These are phyloP conservation scores for Pinus tabuliformis DNA, from an alignment of 75 land plant genomes.

Conservation along the genomic window DNA sequence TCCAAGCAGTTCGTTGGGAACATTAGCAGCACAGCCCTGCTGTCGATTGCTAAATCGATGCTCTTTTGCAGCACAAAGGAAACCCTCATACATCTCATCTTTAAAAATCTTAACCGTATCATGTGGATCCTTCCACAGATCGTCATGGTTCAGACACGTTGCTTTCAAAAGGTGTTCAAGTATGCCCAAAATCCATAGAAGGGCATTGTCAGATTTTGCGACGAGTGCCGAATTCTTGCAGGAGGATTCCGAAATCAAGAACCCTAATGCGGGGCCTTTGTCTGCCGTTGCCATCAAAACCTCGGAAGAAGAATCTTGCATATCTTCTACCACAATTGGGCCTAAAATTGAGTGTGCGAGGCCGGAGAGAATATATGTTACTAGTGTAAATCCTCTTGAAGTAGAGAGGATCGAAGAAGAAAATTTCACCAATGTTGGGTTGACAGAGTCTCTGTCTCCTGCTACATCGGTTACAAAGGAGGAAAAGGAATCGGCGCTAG, in stretches of 20 bases:
- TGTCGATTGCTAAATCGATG: slow-evolving; percentile 14
- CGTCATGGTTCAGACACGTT: slow-evolving; percentile 1
- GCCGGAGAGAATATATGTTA: slow-evolving; percentile 42
- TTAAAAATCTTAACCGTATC: neutral
- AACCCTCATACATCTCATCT: neutral
- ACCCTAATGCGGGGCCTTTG: neutral
- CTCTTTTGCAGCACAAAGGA: slow-evolving; percentile 1
- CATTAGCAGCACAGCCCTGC: slow-evolving; percentile 16
- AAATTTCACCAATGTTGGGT: slow-evolving; percentile 3
- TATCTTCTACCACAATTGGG: slow-evolving; percentile 21
- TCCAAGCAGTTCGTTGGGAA: slow-evolving; percentile 9
- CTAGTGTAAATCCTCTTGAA: slow-evolving; percentile 35
- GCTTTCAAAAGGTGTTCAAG: neutral
- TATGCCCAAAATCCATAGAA: slow-evolving; percentile 6
- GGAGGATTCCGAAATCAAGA: neutral
- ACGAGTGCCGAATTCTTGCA: slow-evolving; percentile 9
- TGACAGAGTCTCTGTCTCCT: neutral
- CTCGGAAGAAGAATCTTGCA: slow-evolving; percentile 6
- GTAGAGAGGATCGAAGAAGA: slow-evolving; percentile 34
- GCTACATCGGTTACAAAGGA: slow-evolving; percentile 8
- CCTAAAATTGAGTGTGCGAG: slow-evolving; percentile 17
- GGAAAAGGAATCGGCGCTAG: slow-evolving; percentile 26
- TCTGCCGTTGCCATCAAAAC: slow-evolving; percentile 26
- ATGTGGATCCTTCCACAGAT: neutral
- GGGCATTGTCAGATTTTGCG: slow-evolving; percentile 4